These are phyloP conservation scores for Immersiporthe knoxdaviesiana DNA, from an alignment of 2,329 filamentous ascomycete genomes.

Conservation along the genomic window DNA sequence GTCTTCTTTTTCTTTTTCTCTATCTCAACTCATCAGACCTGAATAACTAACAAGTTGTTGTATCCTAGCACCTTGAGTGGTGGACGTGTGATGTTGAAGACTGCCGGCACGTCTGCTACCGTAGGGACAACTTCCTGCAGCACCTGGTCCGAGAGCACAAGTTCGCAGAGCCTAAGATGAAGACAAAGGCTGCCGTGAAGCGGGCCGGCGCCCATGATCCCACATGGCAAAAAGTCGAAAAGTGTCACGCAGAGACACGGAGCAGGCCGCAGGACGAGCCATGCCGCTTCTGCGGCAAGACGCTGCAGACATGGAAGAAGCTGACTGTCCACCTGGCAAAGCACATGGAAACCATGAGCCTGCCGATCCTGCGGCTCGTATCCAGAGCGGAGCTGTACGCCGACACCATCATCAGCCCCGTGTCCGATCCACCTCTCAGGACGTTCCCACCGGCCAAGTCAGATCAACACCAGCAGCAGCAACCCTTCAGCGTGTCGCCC, in stretches of 20 bases:
- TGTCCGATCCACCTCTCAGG: constrained; percentile 59
- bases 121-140: constrained; percentile 91
- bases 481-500: constrained; percentile 32
- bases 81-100: constrained; percentile 85
- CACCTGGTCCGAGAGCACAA: constrained; percentile 93
- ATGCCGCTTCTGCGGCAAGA: constrained; percentile 84
- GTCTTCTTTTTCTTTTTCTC: not conserved
- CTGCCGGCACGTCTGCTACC: constrained; percentile 80
- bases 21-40: not conserved
- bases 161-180: constrained; percentile 77
- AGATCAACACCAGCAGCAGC: constrained; percentile 34
- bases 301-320: constrained; percentile 87
- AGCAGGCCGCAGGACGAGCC: constrained; percentile 73
- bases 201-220: constrained; percentile 60
- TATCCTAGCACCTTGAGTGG: constrained; percentile 71
- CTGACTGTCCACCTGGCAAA: constrained; percentile 90
- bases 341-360: constrained; percentile 90
- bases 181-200: constrained; percentile 71
- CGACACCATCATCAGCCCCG: constrained; percentile 69
- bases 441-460: constrained; percentile 39
- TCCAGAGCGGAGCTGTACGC: constrained; percentile 51
- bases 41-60: constrained; percentile 15
- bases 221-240: constrained; percentile 78
- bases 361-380: constrained; percentile 73
- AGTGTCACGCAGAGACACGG: constrained; percentile 72